Base-by-base conservation (phyloP, 352 stramenopile species). In the Phytophthora sp. region DNA sequence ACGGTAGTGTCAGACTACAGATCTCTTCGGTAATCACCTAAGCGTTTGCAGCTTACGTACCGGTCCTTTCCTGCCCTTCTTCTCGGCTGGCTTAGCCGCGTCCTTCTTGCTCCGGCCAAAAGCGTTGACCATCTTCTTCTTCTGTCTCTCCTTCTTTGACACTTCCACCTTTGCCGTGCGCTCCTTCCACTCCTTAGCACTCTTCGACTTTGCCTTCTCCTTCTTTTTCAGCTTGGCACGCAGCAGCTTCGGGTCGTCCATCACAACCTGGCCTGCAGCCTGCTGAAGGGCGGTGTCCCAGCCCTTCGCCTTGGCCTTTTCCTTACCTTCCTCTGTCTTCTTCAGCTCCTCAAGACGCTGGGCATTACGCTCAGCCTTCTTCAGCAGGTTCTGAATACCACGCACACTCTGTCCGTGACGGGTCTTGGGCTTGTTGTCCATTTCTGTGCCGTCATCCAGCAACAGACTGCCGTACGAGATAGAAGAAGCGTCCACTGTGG, bases 171-270 rank as follows among this genome's bases (percentile, higher is more conserved):
- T 73, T 29, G 79, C 58, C 15, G 73, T 81, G 42, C 81, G 81
- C 59, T 90, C 80, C 78, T 90, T 89, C 53, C 85, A 93, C 59
- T 91, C 80, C 70, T 93, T 93, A 41, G 72, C 52, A 45, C 85
- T 93, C 79, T 91, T 93, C 11, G 81, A 64, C 70, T 91, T 91
- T 18, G 73, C 41, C 66, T 93, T 93, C 59, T 91, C 82, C 74
- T 93, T 93, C 74, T 91, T 91, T 70, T 93, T 93, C 4, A 93
- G 74, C 69, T 93, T 91, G 35, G 84, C 84, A 33, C 82, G 79
- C 52, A 93, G 69, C 63, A 93, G 55, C 70, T 91, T 91, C 16
- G 85, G 85, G 53, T 93, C 85, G 66, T 93, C 82, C 69, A 90
- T 59, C 41, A 93, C 76, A 11, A 82, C 63, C 44, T 89, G 74